Evolutionary conservation across 2,329 filamentous ascomycete species (phyloP).

Genomic region (Botrytis galanthina): DNA sequence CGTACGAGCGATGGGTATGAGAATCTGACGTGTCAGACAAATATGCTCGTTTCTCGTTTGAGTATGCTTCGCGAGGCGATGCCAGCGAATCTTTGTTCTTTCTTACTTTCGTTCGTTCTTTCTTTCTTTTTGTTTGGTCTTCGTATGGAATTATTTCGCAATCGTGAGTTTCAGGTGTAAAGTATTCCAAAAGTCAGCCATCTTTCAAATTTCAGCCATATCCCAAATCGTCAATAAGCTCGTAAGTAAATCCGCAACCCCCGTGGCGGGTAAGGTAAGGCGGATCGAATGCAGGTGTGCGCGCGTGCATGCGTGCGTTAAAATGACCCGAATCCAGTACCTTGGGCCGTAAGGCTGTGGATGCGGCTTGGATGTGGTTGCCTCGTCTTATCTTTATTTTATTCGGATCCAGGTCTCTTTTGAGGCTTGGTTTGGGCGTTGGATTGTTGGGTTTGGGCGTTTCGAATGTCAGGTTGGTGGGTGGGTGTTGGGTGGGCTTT

Average conservation of each 20-base stretch:
- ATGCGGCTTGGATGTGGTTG: neutral
- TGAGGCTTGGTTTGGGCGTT: neutral
- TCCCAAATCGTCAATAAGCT: no score
- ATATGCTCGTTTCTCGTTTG: neutral
- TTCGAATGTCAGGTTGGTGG: neutral
- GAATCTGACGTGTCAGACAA: constrained; percentile 2
- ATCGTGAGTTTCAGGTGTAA: no score
- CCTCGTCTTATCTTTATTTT: neutral
- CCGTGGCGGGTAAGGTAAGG: neutral
- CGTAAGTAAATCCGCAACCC: no score
- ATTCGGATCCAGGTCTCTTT: no score
- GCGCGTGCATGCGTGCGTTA: neutral
- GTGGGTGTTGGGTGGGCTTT: neutral
- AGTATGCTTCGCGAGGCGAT: neutral
- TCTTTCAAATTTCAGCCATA: no score
- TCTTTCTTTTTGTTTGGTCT: no score
- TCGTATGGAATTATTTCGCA: neutral
- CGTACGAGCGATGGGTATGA: neutral
- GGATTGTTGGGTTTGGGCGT: neutral
- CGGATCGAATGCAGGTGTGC: neutral
- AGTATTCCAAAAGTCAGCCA: neutral
- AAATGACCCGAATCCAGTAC: neutral
- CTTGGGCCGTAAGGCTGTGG: constrained; percentile 1
- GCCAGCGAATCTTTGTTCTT: neutral
- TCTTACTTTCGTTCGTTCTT: neutral